Conservation (phyloP, 179 eudicot genomes). For the Beta corolliflora region DNA sequence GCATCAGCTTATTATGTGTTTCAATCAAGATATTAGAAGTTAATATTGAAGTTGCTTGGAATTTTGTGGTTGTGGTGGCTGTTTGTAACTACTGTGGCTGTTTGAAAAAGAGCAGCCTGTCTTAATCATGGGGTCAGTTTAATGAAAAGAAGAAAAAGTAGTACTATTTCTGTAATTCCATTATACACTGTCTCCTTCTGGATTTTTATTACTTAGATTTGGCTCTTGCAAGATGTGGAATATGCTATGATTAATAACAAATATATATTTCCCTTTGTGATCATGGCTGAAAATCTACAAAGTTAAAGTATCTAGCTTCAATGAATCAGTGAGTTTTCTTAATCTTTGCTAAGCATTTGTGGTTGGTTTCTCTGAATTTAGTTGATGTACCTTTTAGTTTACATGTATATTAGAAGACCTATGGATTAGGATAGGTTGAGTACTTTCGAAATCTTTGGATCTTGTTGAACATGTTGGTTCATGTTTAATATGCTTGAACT, state of each 20-base stretch:
- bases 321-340: background rate
- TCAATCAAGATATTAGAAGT: background rate
- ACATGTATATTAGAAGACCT: too few relatives aligned
- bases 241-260: background rate
- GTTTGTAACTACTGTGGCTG: background rate
- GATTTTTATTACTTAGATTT: background rate
- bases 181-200: background rate
- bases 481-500: background rate
- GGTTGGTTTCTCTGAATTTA: background rate
- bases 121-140: background rate
- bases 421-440: background rate
- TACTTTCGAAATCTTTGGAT: background rate
- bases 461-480: background rate
- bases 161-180: background rate
- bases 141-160: background rate
- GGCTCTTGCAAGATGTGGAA: background rate
- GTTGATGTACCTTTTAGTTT: too few relatives aligned
- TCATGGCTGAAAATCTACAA: background rate
- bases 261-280: background rate
- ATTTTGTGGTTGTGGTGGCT: background rate
- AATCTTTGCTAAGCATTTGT: background rate
- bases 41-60: slow-evolving; percentile 7
- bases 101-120: background rate
- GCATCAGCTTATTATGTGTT: slow-evolving; percentile 6
- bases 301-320: background rate